phyloP scores from a whole-genome alignment of 495 filamentous ascomycete genomes.

The Polyplosphaeria fusca region DNA sequence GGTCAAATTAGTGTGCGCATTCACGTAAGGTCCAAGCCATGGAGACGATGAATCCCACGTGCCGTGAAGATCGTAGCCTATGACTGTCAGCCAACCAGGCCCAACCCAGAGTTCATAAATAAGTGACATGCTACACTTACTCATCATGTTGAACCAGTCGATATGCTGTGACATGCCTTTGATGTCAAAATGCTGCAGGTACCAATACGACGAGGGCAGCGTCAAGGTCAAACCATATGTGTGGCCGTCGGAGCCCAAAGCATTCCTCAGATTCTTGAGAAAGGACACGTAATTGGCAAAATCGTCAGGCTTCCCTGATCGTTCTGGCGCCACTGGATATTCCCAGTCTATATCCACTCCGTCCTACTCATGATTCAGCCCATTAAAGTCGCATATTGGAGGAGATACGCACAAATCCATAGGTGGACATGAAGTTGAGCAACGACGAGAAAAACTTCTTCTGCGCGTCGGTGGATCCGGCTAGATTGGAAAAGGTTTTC shows the following conservation, averaged over 20 bases:
- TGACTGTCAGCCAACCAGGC: not conserved
- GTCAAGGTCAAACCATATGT: slow-evolving; percentile 29
- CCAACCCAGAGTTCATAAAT: too few species aligned
- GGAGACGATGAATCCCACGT: slow-evolving; percentile 11
- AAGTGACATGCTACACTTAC: not conserved
- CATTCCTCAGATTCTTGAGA: slow-evolving; percentile 37
- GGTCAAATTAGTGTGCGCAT: slow-evolving; percentile 55
- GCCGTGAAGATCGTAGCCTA: slow-evolving; percentile 17
- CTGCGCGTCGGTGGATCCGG: slow-evolving; percentile 33
- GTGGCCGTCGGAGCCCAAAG: slow-evolving; percentile 21
- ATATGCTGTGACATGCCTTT: not conserved
- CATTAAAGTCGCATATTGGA: too few species aligned
- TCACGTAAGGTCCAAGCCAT: slow-evolving; percentile 38
- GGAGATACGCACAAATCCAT: too few species aligned
- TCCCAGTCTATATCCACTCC: slow-evolving; percentile 30
- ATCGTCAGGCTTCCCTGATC: slow-evolving; percentile 46
- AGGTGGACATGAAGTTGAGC: slow-evolving; percentile 44
- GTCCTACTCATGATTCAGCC: too few species aligned
- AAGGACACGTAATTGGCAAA: slow-evolving; percentile 45
- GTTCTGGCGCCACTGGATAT: slow-evolving; percentile 50
- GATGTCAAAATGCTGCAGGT: slow-evolving; percentile 18
- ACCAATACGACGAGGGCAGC: slow-evolving; percentile 10
- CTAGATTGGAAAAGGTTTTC: slow-evolving; percentile 41
- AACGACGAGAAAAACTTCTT: slow-evolving; percentile 45
- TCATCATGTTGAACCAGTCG: slow-evolving; percentile 22